Conservation (phyloP, 305 asterid species). For the Euphrasia arctica region DNA sequence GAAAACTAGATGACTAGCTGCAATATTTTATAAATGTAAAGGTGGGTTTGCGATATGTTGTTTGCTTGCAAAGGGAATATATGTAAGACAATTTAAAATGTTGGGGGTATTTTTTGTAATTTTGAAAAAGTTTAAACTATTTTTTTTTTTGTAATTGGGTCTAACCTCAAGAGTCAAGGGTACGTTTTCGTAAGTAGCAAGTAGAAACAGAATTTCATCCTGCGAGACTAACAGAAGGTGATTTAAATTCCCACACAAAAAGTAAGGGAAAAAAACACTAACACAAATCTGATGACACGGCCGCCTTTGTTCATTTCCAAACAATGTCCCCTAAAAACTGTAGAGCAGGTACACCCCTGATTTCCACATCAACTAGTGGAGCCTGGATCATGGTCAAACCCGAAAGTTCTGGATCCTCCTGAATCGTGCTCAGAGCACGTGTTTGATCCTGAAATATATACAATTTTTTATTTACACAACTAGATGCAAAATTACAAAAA, state of each 20-base stretch:
- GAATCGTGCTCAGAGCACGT: conserved; percentile 54
- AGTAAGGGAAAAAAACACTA: neutral
- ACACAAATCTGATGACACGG: neutral
- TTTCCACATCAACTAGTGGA: conserved; percentile 86
- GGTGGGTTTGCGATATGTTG: no score
- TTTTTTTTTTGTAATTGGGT: no score
- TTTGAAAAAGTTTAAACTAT: no score
- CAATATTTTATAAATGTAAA: no score
- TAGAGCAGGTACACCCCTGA: conserved; percentile 90
- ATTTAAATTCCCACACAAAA: neutral
- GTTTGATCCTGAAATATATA: conserved; percentile 67
- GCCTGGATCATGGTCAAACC: conserved; percentile 57
- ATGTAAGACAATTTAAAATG: no score
- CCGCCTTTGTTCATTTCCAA: conserved; percentile 51
- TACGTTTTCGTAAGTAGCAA: neutral
- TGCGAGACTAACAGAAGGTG: neutral
- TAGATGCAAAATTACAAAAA: neutral
- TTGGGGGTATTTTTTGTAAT: no score
- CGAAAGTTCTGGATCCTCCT: conserved; percentile 58
- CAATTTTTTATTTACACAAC: neutral
- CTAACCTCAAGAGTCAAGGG: no score
- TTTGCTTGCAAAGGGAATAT: no score
- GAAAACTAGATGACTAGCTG: no score
- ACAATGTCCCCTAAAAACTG: conserved; percentile 79
- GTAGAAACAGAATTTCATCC: neutral